Conservation (phyloP, 129 eudicot species). For the Dittrichia graveolens region DNA sequence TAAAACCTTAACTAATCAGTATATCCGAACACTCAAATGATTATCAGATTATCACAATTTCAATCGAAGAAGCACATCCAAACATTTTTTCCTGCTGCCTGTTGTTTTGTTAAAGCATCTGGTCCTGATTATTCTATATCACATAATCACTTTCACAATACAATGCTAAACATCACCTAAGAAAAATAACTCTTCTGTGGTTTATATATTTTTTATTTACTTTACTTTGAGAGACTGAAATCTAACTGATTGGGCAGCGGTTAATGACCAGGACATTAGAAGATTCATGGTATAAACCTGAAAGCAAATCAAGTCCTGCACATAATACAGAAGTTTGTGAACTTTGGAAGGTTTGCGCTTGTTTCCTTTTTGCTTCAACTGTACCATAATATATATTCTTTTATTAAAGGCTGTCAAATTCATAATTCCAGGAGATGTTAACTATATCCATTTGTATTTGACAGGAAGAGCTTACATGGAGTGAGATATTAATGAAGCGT, state of each 20-base stretch:
- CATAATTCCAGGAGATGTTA: background rate
- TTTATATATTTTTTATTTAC: background rate
- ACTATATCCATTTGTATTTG: conserved; percentile 28
- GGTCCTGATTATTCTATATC: background rate
- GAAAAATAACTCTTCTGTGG: background rate
- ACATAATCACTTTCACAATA: conserved; percentile 57
- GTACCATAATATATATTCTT: too few species aligned
- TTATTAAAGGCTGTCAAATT: background rate
- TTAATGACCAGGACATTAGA: conserved; percentile 62
- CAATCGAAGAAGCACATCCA: background rate
- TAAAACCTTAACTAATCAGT: background rate
- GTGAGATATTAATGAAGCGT: conserved; percentile 56
- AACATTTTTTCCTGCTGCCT: background rate
- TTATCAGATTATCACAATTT: background rate
- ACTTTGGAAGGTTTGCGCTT: conserved; percentile 61
- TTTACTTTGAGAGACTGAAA: conserved; percentile 25
- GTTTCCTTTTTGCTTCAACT: background rate
- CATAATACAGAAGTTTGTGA: conserved; percentile 38
- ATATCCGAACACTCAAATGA: background rate
- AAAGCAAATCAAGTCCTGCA: conserved; percentile 35
- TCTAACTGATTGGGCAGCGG: conserved; percentile 57
- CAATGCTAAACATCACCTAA: conserved; percentile 31
- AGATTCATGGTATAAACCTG: conserved; percentile 38
- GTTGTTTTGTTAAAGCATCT: background rate
- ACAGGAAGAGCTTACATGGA: conserved; percentile 85